Evolutionary conservation across 768 basidiomycete genomes (phyloP).

Genomic region (Mycena alexandri): DNA sequence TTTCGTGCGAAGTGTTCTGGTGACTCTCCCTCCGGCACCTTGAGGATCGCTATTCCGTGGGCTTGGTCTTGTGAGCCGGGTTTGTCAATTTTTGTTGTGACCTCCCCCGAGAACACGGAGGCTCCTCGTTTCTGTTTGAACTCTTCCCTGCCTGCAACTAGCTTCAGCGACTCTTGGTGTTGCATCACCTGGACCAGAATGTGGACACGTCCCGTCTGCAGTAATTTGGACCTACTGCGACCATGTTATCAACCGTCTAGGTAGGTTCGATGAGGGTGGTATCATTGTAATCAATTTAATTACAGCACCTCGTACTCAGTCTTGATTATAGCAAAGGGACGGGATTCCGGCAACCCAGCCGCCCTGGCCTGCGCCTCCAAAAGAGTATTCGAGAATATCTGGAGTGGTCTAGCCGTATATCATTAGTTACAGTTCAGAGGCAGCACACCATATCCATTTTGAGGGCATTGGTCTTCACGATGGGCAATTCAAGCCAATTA

Average conservation of each 20-base stretch:
- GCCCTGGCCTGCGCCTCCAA: slow-evolving; percentile 5
- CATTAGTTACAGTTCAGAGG: slow-evolving; percentile 9
- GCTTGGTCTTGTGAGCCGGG: slow-evolving; percentile 1
- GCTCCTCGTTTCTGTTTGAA: not conserved
- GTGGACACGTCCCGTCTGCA: not conserved
- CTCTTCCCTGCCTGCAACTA: not conserved
- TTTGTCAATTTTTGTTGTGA: slow-evolving; percentile 1
- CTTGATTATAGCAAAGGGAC: slow-evolving; percentile 1
- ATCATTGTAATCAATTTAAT: not conserved
- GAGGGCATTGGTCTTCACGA: slow-evolving; percentile 8
- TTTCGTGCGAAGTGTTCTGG: not conserved
- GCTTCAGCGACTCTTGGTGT: not conserved
- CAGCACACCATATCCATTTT: slow-evolving; percentile 14
- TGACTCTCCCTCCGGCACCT: not conserved
- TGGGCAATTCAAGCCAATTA: slow-evolving; percentile 12
- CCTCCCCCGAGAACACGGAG: not conserved
- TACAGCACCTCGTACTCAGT: not conserved
- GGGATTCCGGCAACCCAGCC: not conserved
- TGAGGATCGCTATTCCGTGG: slow-evolving; percentile 5
- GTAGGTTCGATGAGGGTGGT: not conserved
- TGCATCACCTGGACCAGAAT: not conserved
- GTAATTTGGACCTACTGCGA: not conserved
- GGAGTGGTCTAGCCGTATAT: slow-evolving; percentile 8
- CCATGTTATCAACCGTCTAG: not conserved
- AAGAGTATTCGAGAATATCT: slow-evolving; percentile 14